Conservation (phyloP, 345 rosid species). For the Xanthoceras sorbifolium region DNA sequence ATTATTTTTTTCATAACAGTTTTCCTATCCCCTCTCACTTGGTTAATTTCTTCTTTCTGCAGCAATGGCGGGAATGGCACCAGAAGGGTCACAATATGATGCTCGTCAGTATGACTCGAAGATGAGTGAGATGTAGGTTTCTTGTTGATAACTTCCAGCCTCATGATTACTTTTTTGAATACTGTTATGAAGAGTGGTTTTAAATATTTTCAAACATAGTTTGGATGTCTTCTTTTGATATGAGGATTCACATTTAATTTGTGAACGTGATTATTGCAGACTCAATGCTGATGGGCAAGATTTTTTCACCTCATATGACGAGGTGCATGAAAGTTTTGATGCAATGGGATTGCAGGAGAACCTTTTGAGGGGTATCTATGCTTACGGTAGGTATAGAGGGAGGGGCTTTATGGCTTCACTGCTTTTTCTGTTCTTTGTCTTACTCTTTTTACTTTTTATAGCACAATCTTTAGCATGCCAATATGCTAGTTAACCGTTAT, state of each 20-base stretch:
- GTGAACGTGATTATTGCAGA: conserved; percentile 33
- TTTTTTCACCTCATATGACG: conserved; percentile 79
- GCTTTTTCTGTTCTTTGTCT: background rate
- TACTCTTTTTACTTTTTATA: background rate
- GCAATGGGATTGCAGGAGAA: conserved; percentile 79
- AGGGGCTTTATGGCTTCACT: background rate
- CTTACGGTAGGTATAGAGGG: conserved; percentile 67
- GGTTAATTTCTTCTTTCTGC: conserved; percentile 17
- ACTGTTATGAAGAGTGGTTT: background rate
- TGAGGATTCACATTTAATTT: background rate
- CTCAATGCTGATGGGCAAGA: conserved; percentile 57
- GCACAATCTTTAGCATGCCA: background rate
- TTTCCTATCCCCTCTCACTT: background rate
- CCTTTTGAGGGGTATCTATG: conserved; percentile 90
- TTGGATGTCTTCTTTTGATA: background rate
- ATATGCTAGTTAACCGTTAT: too few species aligned
- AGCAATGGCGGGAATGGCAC: conserved; percentile 79
- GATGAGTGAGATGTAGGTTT: conserved; percentile 78
- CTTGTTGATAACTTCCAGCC: conserved; percentile 8
- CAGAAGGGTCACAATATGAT: conserved; percentile 79
- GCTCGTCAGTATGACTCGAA: conserved; percentile 66
- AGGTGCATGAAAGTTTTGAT: conserved; percentile 82
- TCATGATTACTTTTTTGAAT: background rate
- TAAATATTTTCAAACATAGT: background rate
- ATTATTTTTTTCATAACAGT: background rate